Evolutionary conservation across 1,139 yeast species (phyloP), one percentile per base, ranked within the genome.

Genomic region (Casaregolazyma suthepensis): DNA sequence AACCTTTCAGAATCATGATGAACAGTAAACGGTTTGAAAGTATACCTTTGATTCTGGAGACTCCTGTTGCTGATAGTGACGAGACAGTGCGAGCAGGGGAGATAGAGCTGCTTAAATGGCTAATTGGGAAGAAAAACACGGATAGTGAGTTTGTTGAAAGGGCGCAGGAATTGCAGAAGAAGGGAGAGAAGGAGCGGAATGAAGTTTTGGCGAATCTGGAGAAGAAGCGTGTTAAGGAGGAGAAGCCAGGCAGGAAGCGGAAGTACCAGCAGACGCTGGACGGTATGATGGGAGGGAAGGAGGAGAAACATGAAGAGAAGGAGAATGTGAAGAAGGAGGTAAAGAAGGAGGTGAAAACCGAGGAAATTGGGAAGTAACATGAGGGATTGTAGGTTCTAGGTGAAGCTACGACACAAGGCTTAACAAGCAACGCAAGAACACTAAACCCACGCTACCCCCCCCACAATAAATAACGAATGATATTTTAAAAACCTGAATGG

Each of bases 11-110:
- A 59, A 71, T 82, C 43, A 72, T 93, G 47, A 88, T 95, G 62
- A 89, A 90, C 67, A 81, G 80, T 55, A 71, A 75, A 1, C 77
- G 82, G 54, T 73, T 93, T 26, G 72, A 79, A 51, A 75, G 75
- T 4, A 75, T 93, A 1, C 98, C 99, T 0, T 79, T 91, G 43
- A 75, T 94, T n/a, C 74, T 93, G 56, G 99, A 93, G 64, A 91
- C 98, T 0, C 99, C 99, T 0, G 79, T 79, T 17, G 75, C 42
- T 81, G 82, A 59, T 74, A 75, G 50, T 18, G 62, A 52, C 19
- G 56, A 52, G 15, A 58, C 51, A 23, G 70, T 77, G 1, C 87
- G 91, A 67, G 96, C 91, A 1, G 86, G 84, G 50, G 99, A 93
- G 67, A 85, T 94, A 45, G 70, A 67, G 57, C 70, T 84, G 48